Base-by-base conservation (phyloP, 805 yeast species). In the Saccharomyces cerevisiae region DNA sequence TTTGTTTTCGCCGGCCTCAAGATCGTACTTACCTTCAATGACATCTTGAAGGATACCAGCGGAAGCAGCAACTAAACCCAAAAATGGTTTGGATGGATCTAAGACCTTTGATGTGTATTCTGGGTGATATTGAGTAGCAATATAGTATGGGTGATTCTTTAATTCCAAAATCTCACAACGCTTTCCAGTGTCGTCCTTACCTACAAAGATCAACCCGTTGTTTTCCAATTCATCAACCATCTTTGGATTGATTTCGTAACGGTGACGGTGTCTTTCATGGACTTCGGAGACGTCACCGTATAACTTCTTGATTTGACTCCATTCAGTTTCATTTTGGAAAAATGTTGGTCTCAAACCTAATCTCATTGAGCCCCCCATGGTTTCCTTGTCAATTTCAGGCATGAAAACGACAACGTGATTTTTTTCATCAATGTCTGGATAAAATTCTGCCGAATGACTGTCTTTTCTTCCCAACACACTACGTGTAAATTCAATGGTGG, bases 311-410 rank as follows among this genome's bases (percentile, higher is more conserved):
- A 94, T 81, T 59, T 76, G 79, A 49, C 89, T 80, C 80, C 83
- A 76, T 59, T 85, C 85, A 49, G 87, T 73, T 58, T 77, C 82
- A 17, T 74, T 74, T 65, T 81, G 84, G 79, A 94, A 94, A 59
- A 79, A 81, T 43, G 98, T 90, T 61, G 91, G 83, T 73, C 97
- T 90, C 60, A 89, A 79, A 64, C 99, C 99, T 63, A 94, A 80
- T 78, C 99, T 85, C 99, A 94, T 94, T 51, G 98, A 92, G 62
- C 99, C 99, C 59, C 99, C 99, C 77, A 94, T 80, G 70, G 89
- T 89, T 63, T 87, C 84, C 76, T 90, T 92, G 73, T 90, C 96
- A 58, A 92, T 90, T 73, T 94, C 99, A 47, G 99, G 99, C 99
- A 94, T 94, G 77, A 89, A 94, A 50, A 94, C 88, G 55, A 94